phyloP scores from a whole-genome alignment of 441 rosid species.

The Bruguiera hainesii region DNA sequence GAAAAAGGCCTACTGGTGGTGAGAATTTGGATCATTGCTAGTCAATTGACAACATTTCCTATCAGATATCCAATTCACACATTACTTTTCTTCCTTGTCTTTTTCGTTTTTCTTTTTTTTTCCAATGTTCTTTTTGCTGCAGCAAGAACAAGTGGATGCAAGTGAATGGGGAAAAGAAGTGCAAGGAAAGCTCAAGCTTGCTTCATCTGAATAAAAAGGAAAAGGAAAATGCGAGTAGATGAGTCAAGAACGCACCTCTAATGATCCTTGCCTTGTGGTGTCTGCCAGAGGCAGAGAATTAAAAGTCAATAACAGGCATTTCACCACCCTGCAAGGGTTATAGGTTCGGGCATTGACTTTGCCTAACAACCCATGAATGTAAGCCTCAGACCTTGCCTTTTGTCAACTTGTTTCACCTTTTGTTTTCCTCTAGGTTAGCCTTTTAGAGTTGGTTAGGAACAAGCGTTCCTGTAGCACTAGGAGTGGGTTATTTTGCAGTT shows the following conservation, averaged over 20 bases:
- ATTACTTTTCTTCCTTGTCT: neutral
- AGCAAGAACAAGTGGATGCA: neutral
- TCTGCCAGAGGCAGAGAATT: constrained; percentile 26
- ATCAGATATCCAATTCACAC: neutral
- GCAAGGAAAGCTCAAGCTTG: constrained; percentile 4
- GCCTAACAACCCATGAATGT: constrained; percentile 15
- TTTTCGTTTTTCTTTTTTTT: too few species aligned
- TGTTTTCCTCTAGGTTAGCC: too few species aligned
- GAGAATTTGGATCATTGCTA: neutral
- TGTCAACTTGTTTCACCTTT: too few species aligned
- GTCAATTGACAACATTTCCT: constrained; percentile 20
- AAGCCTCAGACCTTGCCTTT: neutral
- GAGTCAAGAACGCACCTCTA: constrained; percentile 99
- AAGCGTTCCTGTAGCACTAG: too few species aligned
- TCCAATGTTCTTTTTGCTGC: neutral
- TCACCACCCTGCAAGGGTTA: constrained; percentile 27
- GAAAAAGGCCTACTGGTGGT: constrained; percentile 12
- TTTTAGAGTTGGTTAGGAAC: too few species aligned
- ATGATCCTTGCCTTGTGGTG: constrained; percentile 40
- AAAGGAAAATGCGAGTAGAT: constrained; percentile 28
- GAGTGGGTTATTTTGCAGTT: too few species aligned
- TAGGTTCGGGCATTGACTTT: constrained; percentile 97
- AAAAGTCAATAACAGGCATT: constrained; percentile 19
- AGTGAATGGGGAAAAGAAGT: neutral
- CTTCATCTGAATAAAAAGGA: neutral